Conservation (phyloP, 768 basidiomycete species). For the Kwoniella botswanensis region DNA sequence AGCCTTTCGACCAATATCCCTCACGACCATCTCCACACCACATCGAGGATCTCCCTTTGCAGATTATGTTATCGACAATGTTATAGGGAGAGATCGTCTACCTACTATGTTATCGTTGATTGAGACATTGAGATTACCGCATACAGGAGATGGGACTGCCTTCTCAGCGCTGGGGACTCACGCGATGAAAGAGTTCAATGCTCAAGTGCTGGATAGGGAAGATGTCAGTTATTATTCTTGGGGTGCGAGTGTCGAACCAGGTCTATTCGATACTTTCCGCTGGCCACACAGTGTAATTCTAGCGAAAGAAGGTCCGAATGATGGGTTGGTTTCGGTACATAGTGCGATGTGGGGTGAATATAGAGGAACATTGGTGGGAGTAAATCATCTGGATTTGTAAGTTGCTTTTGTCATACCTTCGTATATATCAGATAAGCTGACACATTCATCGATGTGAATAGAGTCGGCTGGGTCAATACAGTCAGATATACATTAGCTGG, state of each 20-base stretch:
- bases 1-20: conserved; percentile 77
- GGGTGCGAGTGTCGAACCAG: conserved; percentile 89
- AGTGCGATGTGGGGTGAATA: conserved; percentile 95
- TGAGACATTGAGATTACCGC: conserved; percentile 78
- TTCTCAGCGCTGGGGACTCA: conserved; percentile 84
- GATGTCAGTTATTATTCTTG: conserved; percentile 90
- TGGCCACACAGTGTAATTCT: conserved; percentile 76
- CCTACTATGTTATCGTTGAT: conserved; percentile 63
- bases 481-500: conserved; percentile 87
- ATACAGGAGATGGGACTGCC: conserved; percentile 92
- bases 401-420: conserved; percentile 21
- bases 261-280: conserved; percentile 85
- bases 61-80: conserved; percentile 66
- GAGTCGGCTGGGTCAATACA: conserved; percentile 86
- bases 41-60: conserved; percentile 94
- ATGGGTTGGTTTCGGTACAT: conserved; percentile 86
- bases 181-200: conserved; percentile 88
- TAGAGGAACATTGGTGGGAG: conserved; percentile 85
- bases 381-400: conserved; percentile 74
- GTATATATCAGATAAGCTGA: no score
- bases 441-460: conserved; percentile 16
- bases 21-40: conserved; percentile 94
- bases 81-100: conserved; percentile 59
- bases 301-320: conserved; percentile 88
- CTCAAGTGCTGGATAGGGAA: conserved; percentile 75